Evolutionary conservation across 169 alveolate genomes (phyloP).

Genomic region (Plasmodium knowlesi): DNA sequence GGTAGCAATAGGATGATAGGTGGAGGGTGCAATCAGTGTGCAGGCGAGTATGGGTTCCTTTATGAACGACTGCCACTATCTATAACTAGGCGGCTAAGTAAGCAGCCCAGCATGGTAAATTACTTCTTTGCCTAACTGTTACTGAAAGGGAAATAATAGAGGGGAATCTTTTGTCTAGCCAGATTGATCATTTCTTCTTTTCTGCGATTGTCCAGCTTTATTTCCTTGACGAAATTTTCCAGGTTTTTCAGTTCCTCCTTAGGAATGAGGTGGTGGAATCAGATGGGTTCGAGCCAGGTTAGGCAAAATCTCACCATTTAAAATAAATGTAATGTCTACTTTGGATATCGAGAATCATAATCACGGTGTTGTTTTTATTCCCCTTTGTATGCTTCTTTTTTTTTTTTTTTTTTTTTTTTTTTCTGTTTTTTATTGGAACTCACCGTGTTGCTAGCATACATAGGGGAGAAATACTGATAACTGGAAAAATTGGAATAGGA

Average conservation of each 20-base stretch:
- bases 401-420: neutral
- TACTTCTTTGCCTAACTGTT: slow-evolving; percentile 26
- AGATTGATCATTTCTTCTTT: slow-evolving; percentile 41
- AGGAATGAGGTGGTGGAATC: neutral
- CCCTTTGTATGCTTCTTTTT: neutral
- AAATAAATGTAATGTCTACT: neutral
- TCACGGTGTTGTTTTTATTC: neutral
- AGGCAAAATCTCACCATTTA: neutral
- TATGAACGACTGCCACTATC: neutral
- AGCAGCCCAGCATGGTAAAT: neutral
- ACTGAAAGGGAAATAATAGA: slow-evolving; percentile 37
- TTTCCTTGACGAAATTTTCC: slow-evolving; percentile 19
- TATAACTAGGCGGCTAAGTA: neutral
- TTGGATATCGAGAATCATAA: neutral
- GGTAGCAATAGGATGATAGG: neutral
- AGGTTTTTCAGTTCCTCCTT: slow-evolving; percentile 45
- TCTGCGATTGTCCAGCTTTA: slow-evolving; percentile 32
- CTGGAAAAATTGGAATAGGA: slow-evolving; percentile 47
- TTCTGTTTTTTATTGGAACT: neutral
- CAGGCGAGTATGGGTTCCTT: neutral
- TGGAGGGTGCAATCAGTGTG: neutral
- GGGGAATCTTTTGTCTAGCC: slow-evolving; percentile 50
- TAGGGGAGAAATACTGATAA: slow-evolving; percentile 42
- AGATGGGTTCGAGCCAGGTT: neutral
- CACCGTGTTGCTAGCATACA: slow-evolving; percentile 33